Evolutionary conservation across 2,329 filamentous ascomycete species (phyloP), one percentile per base, ranked within the genome.

Genomic region (Aspergillus puulaauensis): DNA sequence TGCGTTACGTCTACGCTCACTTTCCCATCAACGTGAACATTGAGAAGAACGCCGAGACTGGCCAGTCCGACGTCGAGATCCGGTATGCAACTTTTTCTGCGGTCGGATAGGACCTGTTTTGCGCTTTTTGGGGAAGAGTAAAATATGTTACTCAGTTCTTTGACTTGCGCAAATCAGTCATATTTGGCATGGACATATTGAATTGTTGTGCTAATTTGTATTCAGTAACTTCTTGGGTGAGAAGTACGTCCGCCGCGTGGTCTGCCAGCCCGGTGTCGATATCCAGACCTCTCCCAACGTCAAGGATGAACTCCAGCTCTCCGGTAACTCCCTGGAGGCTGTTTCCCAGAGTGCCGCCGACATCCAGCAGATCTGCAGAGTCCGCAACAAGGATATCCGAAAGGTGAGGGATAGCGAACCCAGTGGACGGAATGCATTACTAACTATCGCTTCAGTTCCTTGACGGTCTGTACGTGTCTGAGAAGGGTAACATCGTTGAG

Each of bases 381-480:
- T 99, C 82, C 89, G 92, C 81, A 99, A 99, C 91, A 99, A 99
- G 92, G 95, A 99, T 96, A 99, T 99, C 86, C 92, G 96, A 85
- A 97, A 97, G 90, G 90, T 92, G 76, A 69, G 81, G 70, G 43
- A 14, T 19, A n/a, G 11, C 19, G 17, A 35, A 6, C 27, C 27
- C 12, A 12, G 6, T 23, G n/a, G 15, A 17, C n/a, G 21, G n/a
- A 17, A 40, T 15, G 21, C 52, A 46, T 60, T 66, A 52, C 66
- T 47, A 39, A 23, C 27, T 9, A n/a, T 12, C 14, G 37, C 2
- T 24, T 23, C 31, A 96, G 91, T 99, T 99, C 90, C 88, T 99
- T 86, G 96, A 99, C 84, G 95, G 95, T 88, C 86, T 99, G 81
- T 99, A 99, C 86, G 95, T 99, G 76, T 97, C 93, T 78, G 95